These are phyloP conservation scores for Gyromitra esculenta DNA, from an alignment of 2,329 filamentous ascomycete species.

Conservation along the genomic window DNA sequence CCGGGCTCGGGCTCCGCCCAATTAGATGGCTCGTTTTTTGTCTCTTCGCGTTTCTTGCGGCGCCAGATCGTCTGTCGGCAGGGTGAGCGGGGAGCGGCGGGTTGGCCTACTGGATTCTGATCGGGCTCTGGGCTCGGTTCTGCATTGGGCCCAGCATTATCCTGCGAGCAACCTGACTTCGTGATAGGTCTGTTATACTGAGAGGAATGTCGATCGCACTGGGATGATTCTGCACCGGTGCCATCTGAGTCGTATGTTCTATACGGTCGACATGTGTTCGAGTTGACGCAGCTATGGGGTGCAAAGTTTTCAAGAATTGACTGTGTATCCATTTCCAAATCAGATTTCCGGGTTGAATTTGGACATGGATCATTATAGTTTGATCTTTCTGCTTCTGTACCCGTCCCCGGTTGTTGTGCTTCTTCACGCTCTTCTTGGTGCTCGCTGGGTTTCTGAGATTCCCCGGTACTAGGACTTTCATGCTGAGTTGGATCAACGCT, in stretches of 20 bases:
- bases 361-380: not conserved
- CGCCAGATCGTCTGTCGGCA: constrained; percentile 11
- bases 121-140: not conserved
- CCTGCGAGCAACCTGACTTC: not conserved
- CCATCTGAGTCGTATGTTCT: not conserved
- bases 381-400: not conserved
- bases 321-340: not conserved
- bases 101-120: not conserved
- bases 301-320: not conserved
- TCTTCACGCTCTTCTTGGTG: not conserved
- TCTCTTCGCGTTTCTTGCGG: constrained; percentile 3
- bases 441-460: not conserved
- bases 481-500: too few species aligned
- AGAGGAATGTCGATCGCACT: not conserved
- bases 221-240: not conserved
- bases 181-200: not conserved
- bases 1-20: not conserved
- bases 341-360: not conserved
- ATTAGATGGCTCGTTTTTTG: not conserved
- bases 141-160: not conserved
- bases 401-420: not conserved
- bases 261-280: not conserved
- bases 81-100: not conserved
- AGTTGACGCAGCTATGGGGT: not conserved
- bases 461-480: too few species aligned